Base-by-base conservation (phyloP, 257 asterid genomes). In the Solanum bukasovii region DNA sequence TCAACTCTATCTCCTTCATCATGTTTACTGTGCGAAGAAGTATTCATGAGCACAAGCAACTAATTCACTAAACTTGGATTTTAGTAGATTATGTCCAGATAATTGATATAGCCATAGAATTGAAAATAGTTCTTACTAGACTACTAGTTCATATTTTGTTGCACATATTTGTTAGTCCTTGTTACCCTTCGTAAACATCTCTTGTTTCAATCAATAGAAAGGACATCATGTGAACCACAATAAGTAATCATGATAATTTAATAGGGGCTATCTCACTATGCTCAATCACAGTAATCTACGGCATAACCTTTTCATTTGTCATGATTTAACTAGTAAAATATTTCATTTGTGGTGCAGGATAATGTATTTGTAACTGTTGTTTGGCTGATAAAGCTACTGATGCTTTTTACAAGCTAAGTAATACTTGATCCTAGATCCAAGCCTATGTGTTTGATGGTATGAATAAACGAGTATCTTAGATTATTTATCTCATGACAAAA, bases 401-500 rank as follows among this genome's bases (percentile, higher is more conserved):
- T 86, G 98, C 96, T 44, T 96, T 94, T 88, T 96, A 96, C 90
- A 94, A 89, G 91, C 98, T 96, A 11, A 91, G 93, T 83, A 96
- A 96, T 91, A 93, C 98, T 20, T 91, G 94, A 90, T 90, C 83
- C 87, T 97, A 96, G 93, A 96, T 96, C 90, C 98, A 94, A 89
- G 95, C 97, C 56, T 94, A 94, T 84, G 97, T 96, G 71, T 96
- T 96, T 65, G 97, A 96, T 88, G 98, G 98, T 94, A 93, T 29
- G 93, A 12, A 12, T 85, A 29, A 46, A 27, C 29, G 61, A 37
- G 27, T 79, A 63, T 44, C 65, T 38, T 46, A 70, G 74, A 59
- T 75, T 71, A 61, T 13, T 27, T 75, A 29, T 63, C 59, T 63
- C 42, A 70, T 59, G 38, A 16, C 56, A 40, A 2, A 2, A 77